These are phyloP conservation scores for Aureobasidium uvarum DNA, from an alignment of 2,329 filamentous ascomycete genomes.

Conservation along the genomic window DNA sequence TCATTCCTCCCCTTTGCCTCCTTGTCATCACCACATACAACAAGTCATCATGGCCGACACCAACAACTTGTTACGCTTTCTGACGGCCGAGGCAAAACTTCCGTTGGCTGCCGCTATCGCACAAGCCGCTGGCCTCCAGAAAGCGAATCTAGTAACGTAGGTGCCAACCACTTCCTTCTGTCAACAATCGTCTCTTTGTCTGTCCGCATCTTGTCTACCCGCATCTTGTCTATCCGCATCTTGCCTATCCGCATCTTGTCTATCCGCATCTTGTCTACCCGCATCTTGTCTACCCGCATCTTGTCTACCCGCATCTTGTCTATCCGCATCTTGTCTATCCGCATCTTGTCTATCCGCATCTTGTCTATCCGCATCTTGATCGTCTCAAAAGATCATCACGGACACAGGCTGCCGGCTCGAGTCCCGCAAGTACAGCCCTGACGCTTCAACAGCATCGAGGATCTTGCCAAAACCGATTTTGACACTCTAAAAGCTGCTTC, in stretches of 20 bases:
- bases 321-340: background rate
- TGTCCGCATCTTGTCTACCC: background rate
- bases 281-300: background rate
- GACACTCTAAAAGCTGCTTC: constrained; percentile 47
- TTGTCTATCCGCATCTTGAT: background rate
- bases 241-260: too few species aligned
- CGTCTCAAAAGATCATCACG: too few species aligned
- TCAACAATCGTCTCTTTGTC: too few species aligned
- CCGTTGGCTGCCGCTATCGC: constrained; percentile 55
- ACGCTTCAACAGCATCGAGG: constrained; percentile 41
- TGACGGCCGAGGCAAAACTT: constrained; percentile 58
- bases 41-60: constrained; percentile 3
- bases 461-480: constrained; percentile 51
- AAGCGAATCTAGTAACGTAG: constrained; percentile 54
- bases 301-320: background rate
- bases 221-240: too few species aligned
- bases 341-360: background rate
- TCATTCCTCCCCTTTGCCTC: background rate
- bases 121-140: constrained; percentile 56
- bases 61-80: constrained; percentile 52
- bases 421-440: background rate
- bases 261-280: background rate
- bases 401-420: background rate
- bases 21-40: background rate
- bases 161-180: constrained; percentile 29